These are phyloP conservation scores for Sugiyamaella grinbergsii DNA, from an alignment of 1,139 yeast genomes.

Conservation along the genomic window DNA sequence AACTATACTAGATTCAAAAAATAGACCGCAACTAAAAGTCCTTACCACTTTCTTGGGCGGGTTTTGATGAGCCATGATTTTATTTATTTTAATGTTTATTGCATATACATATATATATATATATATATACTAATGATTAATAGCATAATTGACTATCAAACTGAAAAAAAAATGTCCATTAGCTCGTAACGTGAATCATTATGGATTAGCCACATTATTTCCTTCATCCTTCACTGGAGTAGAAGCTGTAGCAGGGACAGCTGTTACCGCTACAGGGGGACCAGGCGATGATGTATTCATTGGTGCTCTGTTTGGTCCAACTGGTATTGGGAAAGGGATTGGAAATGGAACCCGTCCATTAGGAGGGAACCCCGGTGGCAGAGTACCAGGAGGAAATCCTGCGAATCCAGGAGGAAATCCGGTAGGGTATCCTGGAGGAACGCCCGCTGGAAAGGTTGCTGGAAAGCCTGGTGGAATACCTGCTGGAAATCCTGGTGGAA, in stretches of 20 bases:
- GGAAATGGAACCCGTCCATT: conserved; percentile 7
- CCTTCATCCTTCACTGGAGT: neutral
- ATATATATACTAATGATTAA: neutral
- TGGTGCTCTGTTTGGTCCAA: neutral
- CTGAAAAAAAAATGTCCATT: no score
- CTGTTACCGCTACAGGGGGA: neutral
- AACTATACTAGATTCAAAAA: conserved; percentile 15
- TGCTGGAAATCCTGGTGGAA: neutral
- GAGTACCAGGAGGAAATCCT: conserved; percentile 1
- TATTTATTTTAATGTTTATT: no score
- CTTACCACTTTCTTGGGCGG: conserved; percentile 26
- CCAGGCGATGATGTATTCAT: neutral
- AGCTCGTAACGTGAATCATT: no score
- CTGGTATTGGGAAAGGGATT: conserved; percentile 3
- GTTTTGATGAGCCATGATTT: neutral
- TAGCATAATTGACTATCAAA: no score
- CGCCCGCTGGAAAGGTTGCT: conserved; percentile 1
- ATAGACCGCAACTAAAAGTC: conserved; percentile 24
- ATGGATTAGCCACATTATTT: neutral
- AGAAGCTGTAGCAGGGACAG: neutral
- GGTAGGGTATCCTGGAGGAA: neutral
- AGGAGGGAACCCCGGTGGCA: neutral
- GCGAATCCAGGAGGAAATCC: conserved; percentile 1
- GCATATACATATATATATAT: conserved; percentile 9
- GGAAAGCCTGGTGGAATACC: neutral